phyloP scores from a whole-genome alignment of 108 stramenopile species.

The Fragilaria crotonensis region DNA sequence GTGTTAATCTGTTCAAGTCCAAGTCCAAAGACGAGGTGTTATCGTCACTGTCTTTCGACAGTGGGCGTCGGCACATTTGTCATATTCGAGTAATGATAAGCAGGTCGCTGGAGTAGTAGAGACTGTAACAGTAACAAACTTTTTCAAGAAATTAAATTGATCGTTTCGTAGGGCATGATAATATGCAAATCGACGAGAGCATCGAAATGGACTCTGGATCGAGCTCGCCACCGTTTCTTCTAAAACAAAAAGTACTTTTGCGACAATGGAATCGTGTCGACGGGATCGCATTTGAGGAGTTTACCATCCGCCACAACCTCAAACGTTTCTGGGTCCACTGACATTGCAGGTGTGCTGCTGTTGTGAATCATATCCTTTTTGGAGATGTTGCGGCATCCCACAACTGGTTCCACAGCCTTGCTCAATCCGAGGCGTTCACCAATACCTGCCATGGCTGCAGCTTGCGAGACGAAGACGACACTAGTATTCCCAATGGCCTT shows the following conservation, averaged over 20 bases:
- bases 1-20: no score
- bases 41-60: no score
- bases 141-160: no score
- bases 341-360: conserved; percentile 79
- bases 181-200: no score
- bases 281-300: conserved; percentile 83
- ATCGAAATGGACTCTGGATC: no score
- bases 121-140: no score
- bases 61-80: no score
- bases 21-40: no score
- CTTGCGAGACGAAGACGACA: conserved; percentile 83
- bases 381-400: conserved; percentile 64
- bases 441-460: conserved; percentile 45
- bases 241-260: conserved; percentile 93
- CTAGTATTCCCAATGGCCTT: conserved; percentile 43
- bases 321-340: conserved; percentile 95
- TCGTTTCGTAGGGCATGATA: no score
- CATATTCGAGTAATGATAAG: no score
- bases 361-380: conserved; percentile 95
- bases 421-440: conserved; percentile 52
- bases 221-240: neutral
- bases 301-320: conserved; percentile 91
- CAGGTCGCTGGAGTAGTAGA: no score
- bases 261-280: conserved; percentile 78
- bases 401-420: conserved; percentile 76